Percentiles rank a stretch among this genome's conserved stretches.
These are phyloP conservation scores for Sambucus nigra DNA, from an alignment of 129 eudicot genomes.

Conservation along the genomic window DNA sequence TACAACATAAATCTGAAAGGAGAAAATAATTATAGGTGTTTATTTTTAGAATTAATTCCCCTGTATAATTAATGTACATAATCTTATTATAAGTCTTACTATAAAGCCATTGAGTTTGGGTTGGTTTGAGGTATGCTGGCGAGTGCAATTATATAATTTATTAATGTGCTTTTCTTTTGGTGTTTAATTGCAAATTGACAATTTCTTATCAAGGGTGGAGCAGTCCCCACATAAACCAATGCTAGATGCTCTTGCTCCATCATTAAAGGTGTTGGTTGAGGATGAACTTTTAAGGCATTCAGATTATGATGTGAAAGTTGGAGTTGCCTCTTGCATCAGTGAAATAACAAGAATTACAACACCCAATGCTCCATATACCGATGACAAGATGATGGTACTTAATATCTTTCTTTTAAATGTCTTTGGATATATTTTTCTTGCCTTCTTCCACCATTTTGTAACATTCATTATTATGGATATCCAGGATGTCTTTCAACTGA, in stretches of 20 bases:
- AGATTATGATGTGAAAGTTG: constrained; percentile 68
- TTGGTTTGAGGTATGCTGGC: too few species aligned
- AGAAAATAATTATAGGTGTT: too few species aligned
- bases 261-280: constrained; percentile 51
- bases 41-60: too few species aligned
- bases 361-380: constrained; percentile 88
- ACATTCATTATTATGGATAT: neutral
- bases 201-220: constrained; percentile 50
- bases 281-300: constrained; percentile 58
- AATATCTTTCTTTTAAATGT: neutral
- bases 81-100: too few species aligned
- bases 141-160: too few species aligned
- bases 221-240: constrained; percentile 73
- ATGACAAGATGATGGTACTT: constrained; percentile 84
- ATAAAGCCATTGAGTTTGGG: too few species aligned
- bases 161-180: too few species aligned
- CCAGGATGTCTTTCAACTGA: constrained; percentile 80
- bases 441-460: neutral
- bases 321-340: constrained; percentile 88
- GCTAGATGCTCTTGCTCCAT: constrained; percentile 62
- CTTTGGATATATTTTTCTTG: constrained; percentile 3
- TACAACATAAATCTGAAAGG: too few species aligned
- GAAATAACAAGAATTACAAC: constrained; percentile 95
- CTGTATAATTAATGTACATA: too few species aligned
- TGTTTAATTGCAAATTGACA: constrained; percentile 67